These are phyloP conservation scores for Rhizophagus clarus DNA, from an alignment of 192 early-diverging fungal species.

Conservation along the genomic window DNA sequence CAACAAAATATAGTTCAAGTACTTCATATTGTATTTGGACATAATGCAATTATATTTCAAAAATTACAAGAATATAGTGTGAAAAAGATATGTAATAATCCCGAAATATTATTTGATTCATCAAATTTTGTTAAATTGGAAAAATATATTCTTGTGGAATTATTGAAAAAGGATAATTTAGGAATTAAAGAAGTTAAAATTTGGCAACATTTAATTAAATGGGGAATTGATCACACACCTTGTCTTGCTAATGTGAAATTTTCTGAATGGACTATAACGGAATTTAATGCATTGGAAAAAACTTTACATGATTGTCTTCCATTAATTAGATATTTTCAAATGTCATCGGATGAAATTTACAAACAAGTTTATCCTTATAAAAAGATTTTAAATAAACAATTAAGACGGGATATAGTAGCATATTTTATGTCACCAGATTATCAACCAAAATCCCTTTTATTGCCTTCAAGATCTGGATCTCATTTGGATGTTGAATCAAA, in stretches of 20 bases:
- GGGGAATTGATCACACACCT: slow-evolving; percentile 18
- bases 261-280: neutral
- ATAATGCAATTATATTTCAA: neutral
- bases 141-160: neutral
- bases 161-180: slow-evolving; percentile 17
- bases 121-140: neutral
- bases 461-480: neutral
- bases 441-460: neutral
- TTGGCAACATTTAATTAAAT: slow-evolving; percentile 24
- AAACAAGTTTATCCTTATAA: slow-evolving; percentile 21
- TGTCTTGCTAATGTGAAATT: neutral
- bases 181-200: slow-evolving; percentile 8
- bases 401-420: neutral
- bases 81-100: neutral
- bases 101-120: slow-evolving; percentile 2
- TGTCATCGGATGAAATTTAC: slow-evolving; percentile 5
- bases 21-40: neutral
- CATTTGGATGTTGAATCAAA: neutral
- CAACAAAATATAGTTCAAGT: neutral
- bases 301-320: neutral
- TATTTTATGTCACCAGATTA: neutral
- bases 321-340: slow-evolving; percentile 11
- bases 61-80: neutral
- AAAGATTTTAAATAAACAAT: neutral
- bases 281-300: neutral